These are phyloP conservation scores for Rhizopogon sp. DNA, from an alignment of 768 basidiomycete genomes.

Conservation along the genomic window DNA sequence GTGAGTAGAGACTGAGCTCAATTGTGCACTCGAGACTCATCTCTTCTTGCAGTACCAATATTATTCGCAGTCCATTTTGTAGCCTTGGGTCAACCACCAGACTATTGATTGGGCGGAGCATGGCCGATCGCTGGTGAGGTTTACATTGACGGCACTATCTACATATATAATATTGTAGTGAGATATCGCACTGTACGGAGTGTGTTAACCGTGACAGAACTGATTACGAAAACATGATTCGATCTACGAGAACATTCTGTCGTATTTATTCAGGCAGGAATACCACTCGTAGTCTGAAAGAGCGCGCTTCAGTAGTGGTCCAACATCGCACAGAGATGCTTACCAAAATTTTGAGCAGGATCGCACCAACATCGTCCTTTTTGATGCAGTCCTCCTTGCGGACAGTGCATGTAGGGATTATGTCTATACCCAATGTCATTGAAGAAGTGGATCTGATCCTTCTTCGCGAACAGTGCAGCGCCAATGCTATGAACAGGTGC, in stretches of 20 bases:
- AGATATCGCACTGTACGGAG: too few species aligned
- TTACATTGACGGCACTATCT: neutral
- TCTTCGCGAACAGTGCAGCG: constrained; percentile 67
- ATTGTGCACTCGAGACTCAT: neutral
- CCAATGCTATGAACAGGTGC: constrained; percentile 86
- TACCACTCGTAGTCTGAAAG: constrained; percentile 76
- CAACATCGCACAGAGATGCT: constrained; percentile 10
- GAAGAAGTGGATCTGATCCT: constrained; percentile 80
- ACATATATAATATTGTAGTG: neutral
- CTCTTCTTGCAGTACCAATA: constrained; percentile 71
- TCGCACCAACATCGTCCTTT: constrained; percentile 70
- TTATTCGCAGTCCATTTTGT: constrained; percentile 86
- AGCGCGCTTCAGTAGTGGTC: constrained; percentile 6
- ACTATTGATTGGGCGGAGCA: neutral
- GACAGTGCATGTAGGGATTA: constrained; percentile 76
- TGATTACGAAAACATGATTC: neutral
- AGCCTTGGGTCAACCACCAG: constrained; percentile 17
- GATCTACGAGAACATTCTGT: constrained; percentile 43
- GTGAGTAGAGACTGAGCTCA: constrained; percentile 36
- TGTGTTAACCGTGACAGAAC: neutral
- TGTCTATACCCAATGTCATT: constrained; percentile 83
- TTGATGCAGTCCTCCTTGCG: constrained; percentile 48
- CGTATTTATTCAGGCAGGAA: constrained; percentile 80
- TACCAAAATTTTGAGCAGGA: constrained; percentile 65
- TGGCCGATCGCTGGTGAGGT: too few species aligned